These are phyloP conservation scores for Biscutella auriculata DNA, from an alignment of 441 rosid genomes.

Conservation along the genomic window DNA sequence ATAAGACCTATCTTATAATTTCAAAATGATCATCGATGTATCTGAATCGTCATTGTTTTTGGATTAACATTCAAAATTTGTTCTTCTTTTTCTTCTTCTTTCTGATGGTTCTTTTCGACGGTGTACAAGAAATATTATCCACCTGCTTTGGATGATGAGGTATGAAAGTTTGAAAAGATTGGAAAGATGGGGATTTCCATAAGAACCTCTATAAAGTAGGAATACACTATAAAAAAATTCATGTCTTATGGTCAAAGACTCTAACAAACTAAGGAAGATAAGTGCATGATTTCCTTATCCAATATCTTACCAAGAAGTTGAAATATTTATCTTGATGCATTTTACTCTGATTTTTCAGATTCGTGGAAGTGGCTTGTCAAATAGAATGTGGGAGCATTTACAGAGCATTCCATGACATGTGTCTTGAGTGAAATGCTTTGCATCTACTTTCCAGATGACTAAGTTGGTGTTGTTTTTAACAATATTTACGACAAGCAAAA, in stretches of 20 bases:
- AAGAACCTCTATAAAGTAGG: constrained; percentile 64
- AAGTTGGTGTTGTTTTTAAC: constrained; percentile 70
- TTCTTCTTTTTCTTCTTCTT: not conserved
- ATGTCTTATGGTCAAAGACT: constrained; percentile 63
- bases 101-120: constrained; percentile 10
- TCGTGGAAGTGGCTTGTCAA: constrained; percentile 95
- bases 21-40: not conserved
- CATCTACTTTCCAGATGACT: constrained; percentile 68
- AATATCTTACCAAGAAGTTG: not conserved
- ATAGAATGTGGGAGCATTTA: constrained; percentile 87
- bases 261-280: constrained; percentile 62
- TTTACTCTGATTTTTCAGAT: constrained; percentile 33
- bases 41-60: not conserved
- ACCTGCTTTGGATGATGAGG: constrained; percentile 69
- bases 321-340: not conserved
- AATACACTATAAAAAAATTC: constrained; percentile 63
- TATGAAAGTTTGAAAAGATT: constrained; percentile 89
- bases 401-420: constrained; percentile 85
- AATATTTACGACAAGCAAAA: constrained; percentile 71
- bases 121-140: constrained; percentile 95
- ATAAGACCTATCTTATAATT: not conserved
- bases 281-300: constrained; percentile 22
- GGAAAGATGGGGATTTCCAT: constrained; percentile 92
- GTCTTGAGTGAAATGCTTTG: constrained; percentile 62
- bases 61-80: not conserved